Evolutionary conservation across 768 basidiomycete species (phyloP), one percentile per base, ranked within the genome.

Genomic region (Mrakia hoshinonis): DNA sequence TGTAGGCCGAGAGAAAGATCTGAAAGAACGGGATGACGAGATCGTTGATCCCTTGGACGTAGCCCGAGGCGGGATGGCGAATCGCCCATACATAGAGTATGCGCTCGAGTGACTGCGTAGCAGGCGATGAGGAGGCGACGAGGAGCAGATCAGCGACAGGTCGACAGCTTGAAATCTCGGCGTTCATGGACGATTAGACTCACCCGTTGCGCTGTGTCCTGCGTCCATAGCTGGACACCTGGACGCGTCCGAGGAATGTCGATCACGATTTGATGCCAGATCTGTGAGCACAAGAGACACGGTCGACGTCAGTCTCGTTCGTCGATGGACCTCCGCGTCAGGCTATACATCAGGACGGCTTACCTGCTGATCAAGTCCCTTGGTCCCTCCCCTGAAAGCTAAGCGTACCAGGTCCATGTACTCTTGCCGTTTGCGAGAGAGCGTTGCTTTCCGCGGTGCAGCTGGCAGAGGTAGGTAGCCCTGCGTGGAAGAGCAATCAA

Each of bases 181-280:
- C n/a, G n/a, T n/a, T n/a, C n/a, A n/a, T n/a, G 26, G 24, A 24
- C 34, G 29, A 65, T 47, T 12, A n/a, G 34, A 78, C 87, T 77
- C 79, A 92, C 93, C 75, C 93, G 83, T 78, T 98, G 96, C 4
- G 96, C 94, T 24, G 86, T 85, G 34, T 83, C 86, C 76, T 91
- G 87, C 86, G 91, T 89, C 96, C 96, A 99, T 26, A 99, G 80
- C 46, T 82, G 84, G 13, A 95, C 87, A 26, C 94, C 93, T 22
- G 96, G 94, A 63, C 94, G 82, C 48, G 96, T 99, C 67, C 96
- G 84, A 13, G 96, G 96, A 7, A 97, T 95, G 77, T 99, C 96
- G 72, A 97, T 98, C 77, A 92, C 92, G 75, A 98, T 98, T 80
- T 99, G 96, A 81, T 98, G 96, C 96, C 96, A 98, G 77, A 98